Percentiles rank a stretch among this genome's conserved stretches.
Evolutionary conservation across 768 basidiomycete species (phyloP).

Genomic region (Pleurotus salmoneostramineus): DNA sequence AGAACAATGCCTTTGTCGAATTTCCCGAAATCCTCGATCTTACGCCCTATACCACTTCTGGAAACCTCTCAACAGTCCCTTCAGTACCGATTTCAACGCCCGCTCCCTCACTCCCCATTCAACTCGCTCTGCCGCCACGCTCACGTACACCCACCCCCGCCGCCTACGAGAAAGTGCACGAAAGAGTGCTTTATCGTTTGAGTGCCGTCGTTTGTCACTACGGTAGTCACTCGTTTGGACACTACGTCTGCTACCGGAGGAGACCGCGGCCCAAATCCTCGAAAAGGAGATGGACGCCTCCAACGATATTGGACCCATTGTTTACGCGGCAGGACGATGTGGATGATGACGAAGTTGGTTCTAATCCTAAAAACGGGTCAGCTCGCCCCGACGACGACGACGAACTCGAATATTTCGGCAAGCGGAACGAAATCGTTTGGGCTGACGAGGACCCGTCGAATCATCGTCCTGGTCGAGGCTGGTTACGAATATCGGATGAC

Average conservation of each 20-base stretch:
- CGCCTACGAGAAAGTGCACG: conserved; percentile 32
- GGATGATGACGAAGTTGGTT: conserved; percentile 30
- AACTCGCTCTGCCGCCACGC: conserved; percentile 24
- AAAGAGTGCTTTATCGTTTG: conserved; percentile 82
- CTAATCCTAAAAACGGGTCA: conserved; percentile 14
- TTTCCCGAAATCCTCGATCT: conserved; percentile 91
- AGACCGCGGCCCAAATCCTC: conserved; percentile 56
- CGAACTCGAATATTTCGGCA: conserved; percentile 9
- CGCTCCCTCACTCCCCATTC: conserved; percentile 34
- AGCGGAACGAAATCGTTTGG: conserved; percentile 42
- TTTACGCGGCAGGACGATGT: conserved; percentile 38
- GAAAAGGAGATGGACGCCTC: conserved; percentile 35
- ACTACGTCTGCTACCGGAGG: conserved; percentile 89
- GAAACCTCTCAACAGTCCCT: conserved; percentile 67
- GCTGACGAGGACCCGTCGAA: conserved; percentile 39
- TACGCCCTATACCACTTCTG: conserved; percentile 82
- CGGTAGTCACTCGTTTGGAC: conserved; percentile 89
- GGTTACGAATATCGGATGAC: conserved; percentile 90
- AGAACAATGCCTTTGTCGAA: conserved; percentile 76
- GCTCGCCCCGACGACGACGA: background rate
- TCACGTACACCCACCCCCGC: conserved; percentile 56
- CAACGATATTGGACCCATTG: conserved; percentile 32
- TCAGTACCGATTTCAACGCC: conserved; percentile 69
- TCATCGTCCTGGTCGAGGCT: conserved; percentile 52
- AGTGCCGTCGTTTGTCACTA: conserved; percentile 88